Evolutionary conservation across 495 filamentous ascomycete genomes (phyloP).

Genomic region (Neurospora sp.): DNA sequence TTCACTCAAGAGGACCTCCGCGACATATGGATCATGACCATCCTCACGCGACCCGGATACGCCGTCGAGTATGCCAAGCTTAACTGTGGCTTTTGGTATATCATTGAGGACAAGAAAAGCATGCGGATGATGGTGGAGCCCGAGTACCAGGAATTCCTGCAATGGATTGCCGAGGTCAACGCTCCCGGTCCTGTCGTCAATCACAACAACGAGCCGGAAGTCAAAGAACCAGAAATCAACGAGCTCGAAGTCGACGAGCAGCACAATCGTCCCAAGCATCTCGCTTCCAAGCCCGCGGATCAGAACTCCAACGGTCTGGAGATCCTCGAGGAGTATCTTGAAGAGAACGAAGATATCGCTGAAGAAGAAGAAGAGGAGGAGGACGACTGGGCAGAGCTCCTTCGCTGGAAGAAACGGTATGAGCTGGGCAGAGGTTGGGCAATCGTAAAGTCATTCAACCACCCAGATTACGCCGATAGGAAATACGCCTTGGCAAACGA

Average conservation of each 20-base stretch:
- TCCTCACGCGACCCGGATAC: background rate
- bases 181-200: background rate
- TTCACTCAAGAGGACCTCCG: background rate
- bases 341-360: background rate
- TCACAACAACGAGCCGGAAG: background rate
- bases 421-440: background rate
- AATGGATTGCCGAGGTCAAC: background rate
- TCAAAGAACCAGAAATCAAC: background rate
- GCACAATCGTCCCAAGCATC: background rate
- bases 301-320: background rate
- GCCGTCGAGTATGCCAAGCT: background rate
- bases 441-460: background rate
- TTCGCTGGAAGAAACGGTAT: background rate
- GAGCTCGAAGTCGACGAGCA: background rate
- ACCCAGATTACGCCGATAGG: background rate
- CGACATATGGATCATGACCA: background rate
- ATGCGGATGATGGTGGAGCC: background rate
- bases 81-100: background rate
- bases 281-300: background rate
- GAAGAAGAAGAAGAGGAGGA: background rate
- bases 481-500: background rate
- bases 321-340: background rate
- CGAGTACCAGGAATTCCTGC: background rate
- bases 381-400: background rate
- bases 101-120: background rate